Percentiles rank a stretch among this genome's conserved stretches.
Evolutionary conservation across 2,329 filamentous ascomycete genomes (phyloP).

Genomic region (Delphinella strobiligena): DNA sequence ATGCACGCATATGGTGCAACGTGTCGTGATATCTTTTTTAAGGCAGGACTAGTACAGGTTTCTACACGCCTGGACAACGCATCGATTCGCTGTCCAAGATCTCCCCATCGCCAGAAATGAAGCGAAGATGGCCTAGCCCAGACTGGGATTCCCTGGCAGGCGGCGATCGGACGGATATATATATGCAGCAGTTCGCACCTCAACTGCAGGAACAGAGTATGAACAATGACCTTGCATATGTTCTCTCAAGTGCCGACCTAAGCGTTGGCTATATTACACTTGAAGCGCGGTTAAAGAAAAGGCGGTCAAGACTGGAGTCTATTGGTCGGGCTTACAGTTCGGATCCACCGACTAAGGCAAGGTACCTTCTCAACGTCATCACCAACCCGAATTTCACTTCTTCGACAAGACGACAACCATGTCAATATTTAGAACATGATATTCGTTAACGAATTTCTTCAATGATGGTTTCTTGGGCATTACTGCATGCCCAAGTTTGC

Average conservation of each 20-base stretch:
- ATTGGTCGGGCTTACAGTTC: too few relatives aligned
- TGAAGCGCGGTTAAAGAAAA: neutral
- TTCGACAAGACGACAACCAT: too few relatives aligned
- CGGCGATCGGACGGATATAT: too few relatives aligned
- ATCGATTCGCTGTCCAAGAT: neutral
- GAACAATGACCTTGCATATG: neutral
- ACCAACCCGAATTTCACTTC: too few relatives aligned
- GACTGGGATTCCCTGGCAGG: too few relatives aligned
- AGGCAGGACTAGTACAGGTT: neutral
- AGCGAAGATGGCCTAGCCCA: too few relatives aligned
- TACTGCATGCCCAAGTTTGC: too few relatives aligned
- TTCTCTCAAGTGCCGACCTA: neutral
- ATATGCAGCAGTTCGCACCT: neutral
- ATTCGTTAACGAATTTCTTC: too few relatives aligned
- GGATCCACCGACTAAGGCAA: too few relatives aligned
- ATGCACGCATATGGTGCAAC: neutral
- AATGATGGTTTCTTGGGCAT: too few relatives aligned
- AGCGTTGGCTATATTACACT: neutral
- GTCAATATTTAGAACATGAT: too few relatives aligned
- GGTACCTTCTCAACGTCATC: too few relatives aligned
- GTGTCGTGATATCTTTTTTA: neutral
- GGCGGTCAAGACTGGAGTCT: neutral
- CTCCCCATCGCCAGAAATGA: neutral
- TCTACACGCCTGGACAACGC: neutral
- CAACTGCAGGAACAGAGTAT: neutral